Base-by-base conservation (phyloP, 2,329 filamentous ascomycete species). In the Hypoxylon sp. region DNA sequence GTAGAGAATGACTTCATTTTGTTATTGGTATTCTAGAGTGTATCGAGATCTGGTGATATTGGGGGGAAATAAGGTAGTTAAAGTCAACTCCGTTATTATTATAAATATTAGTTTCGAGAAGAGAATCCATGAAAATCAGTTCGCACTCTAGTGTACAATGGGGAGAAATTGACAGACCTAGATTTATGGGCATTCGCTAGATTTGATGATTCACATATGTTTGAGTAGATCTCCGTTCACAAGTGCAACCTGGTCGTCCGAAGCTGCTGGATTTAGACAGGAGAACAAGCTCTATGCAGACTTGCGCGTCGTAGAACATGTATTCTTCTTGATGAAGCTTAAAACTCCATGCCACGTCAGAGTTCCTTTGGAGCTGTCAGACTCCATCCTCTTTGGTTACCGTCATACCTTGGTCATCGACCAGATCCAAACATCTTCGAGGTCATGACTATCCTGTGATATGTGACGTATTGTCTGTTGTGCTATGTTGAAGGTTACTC, bases 201-300 rank as follows among this genome's bases (percentile, higher is more conserved):
- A 36, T 49, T 41, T 36, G 23, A 46, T 64, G 49, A 64, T 65
- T 56, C 57, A 60, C 21, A 23, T 23, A 41, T 14, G 19, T 49
- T 46, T 5, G 28, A 56, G 21, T 11, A 25, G 23, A 51, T 17
- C 14, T 3, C 50, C 45, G 14, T 38, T 17, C 41, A 5, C 6
- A 10, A 38, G 34, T 30, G 34, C 19, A 25, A 43, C 17, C 19
- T 51, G 28, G 55, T 30, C 51, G 17, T 30, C 17, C 9, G 10
- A n/a, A 43, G 14, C 55, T 49, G 17, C 38, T 53, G n/a, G 48
- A 7, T 58, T 43, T 38, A 23, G 45, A 45, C 19, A 7, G 49
- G 30, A 30, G 23, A 28, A 28, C 19, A 58, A 9, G 11, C 19
- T 14, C 45, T 60, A 50, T 61, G 50, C 21, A 28, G 38, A 55